Conservation (phyloP, 441 rosid species). For the Arabidopsis lyrata region DNA sequence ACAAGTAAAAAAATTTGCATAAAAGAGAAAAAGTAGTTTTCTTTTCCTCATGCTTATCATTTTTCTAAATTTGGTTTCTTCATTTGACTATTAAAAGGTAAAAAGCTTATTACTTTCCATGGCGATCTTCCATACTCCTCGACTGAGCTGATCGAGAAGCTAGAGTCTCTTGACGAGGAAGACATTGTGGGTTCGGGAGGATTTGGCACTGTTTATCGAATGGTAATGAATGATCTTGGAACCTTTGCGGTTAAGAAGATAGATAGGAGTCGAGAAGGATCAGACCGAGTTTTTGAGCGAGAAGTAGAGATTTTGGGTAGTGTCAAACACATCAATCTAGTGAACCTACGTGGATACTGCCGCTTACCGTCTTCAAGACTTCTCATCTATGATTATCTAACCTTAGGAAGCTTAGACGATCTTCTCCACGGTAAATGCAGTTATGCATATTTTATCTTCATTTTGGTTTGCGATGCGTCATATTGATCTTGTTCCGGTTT, state of each 20-base stretch:
- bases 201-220: slow-evolving; percentile 89
- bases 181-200: slow-evolving; percentile 97
- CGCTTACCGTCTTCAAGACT: slow-evolving; percentile 85
- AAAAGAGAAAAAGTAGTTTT: not conserved
- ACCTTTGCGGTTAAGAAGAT: slow-evolving; percentile 95
- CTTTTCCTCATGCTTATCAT: not conserved
- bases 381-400: slow-evolving; percentile 88
- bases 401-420: slow-evolving; percentile 92
- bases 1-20: slow-evolving; percentile 49
- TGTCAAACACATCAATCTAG: slow-evolving; percentile 93
- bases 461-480: not conserved
- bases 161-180: slow-evolving; percentile 92
- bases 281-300: slow-evolving; percentile 90
- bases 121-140: slow-evolving; percentile 95
- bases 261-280: slow-evolving; percentile 85
- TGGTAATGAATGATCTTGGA: slow-evolving; percentile 99
- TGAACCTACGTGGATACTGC: slow-evolving; percentile 95
- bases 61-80: slow-evolving; percentile 3
- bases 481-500: not conserved
- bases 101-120: slow-evolving; percentile 91
- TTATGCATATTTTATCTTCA: not conserved
- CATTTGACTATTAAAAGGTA: slow-evolving; percentile 47
- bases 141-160: slow-evolving; percentile 85
- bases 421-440: slow-evolving; percentile 72
- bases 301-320: slow-evolving; percentile 93